Percentiles rank a stretch among this genome's conserved stretches.
Evolutionary conservation across 2,329 filamentous ascomycete species (phyloP).

Genomic region (Claviceps digitariae): DNA sequence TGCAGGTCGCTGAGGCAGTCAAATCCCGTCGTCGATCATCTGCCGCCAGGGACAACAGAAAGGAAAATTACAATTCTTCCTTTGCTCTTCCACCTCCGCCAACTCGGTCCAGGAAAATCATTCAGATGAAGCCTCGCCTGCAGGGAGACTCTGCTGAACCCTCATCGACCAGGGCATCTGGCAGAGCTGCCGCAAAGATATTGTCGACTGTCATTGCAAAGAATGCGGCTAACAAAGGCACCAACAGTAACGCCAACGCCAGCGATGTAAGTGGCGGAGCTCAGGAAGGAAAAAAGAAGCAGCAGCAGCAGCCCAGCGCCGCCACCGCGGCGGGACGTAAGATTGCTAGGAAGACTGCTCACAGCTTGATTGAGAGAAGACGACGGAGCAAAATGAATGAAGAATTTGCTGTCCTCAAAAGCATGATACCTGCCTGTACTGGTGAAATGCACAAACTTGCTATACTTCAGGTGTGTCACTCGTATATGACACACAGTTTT

Average conservation of each 20-base stretch:
- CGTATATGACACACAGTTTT: too few species aligned
- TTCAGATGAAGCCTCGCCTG: slow-evolving; percentile 76
- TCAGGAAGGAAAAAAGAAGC: slow-evolving; percentile 57
- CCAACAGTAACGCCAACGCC: slow-evolving; percentile 2
- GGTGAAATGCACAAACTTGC: slow-evolving; percentile 98
- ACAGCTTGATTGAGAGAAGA: slow-evolving; percentile 84
- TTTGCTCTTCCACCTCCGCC: slow-evolving; percentile 86
- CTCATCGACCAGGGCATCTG: slow-evolving; percentile 12
- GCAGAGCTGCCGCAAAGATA: slow-evolving; percentile 12
- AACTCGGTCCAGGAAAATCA: slow-evolving; percentile 86
- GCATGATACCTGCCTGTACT: slow-evolving; percentile 90
- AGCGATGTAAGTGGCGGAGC: slow-evolving; percentile 9
- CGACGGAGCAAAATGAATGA: slow-evolving; percentile 97
- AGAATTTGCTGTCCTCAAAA: slow-evolving; percentile 84
- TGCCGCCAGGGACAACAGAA: slow-evolving; percentile 24
- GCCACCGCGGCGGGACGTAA: slow-evolving; percentile 83
- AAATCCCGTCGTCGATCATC: slow-evolving; percentile 41
- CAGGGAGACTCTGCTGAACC: slow-evolving; percentile 23
- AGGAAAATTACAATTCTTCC: slow-evolving; percentile 38
- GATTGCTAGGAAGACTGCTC: slow-evolving; percentile 89
- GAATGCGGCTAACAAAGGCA: slow-evolving; percentile 9
- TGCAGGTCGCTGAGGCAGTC: slow-evolving; percentile 37
- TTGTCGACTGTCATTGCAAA: slow-evolving; percentile 8
- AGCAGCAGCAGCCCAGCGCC: slow-evolving; percentile 66
- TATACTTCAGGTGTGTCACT: slow-evolving; percentile 76